Percentiles rank a stretch among this genome's conserved stretches.
phyloP scores from a whole-genome alignment of 352 stramenopile genomes.

The Pythium pyrilobum region DNA sequence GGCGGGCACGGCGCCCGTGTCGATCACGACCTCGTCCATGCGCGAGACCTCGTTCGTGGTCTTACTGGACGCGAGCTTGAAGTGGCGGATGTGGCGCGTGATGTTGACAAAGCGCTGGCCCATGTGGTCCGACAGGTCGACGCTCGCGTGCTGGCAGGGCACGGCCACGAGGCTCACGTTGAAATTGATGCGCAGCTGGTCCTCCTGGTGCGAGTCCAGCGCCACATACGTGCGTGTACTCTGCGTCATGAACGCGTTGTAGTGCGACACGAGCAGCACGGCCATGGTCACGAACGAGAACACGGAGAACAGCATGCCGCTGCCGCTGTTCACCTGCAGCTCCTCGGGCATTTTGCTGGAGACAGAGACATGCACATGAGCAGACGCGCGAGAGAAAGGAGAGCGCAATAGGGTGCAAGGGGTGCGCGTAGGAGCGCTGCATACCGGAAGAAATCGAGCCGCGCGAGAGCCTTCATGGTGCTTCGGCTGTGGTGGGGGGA shows the following conservation, averaged over 20 bases:
- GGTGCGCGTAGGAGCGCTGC: not conserved
- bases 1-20: constrained; percentile 50
- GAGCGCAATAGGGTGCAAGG: not conserved
- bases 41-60: constrained; percentile 25
- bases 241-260: constrained; percentile 38
- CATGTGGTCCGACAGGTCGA: constrained; percentile 82
- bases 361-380: constrained; percentile 4
- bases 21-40: constrained; percentile 68
- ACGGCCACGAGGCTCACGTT: constrained; percentile 77
- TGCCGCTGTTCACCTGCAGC: constrained; percentile 53
- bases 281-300: constrained; percentile 53
- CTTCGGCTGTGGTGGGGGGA: too few relatives aligned
- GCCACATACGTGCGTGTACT: constrained; percentile 51
- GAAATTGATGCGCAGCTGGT: constrained; percentile 81
- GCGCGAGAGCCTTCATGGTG: constrained; percentile 18
- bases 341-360: constrained; percentile 72
- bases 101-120: constrained; percentile 68
- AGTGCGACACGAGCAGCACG: constrained; percentile 50
- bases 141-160: constrained; percentile 61
- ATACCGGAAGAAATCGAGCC: constrained; percentile 65
- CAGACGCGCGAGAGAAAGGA: constrained; percentile 1
- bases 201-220: constrained; percentile 75
- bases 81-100: constrained; percentile 76
- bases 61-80: constrained; percentile 44
- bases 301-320: constrained; percentile 63